Evolutionary conservation across 2,329 filamentous ascomycete species (phyloP), one percentile per base, ranked within the genome.

Genomic region (Didymella pomorum): DNA sequence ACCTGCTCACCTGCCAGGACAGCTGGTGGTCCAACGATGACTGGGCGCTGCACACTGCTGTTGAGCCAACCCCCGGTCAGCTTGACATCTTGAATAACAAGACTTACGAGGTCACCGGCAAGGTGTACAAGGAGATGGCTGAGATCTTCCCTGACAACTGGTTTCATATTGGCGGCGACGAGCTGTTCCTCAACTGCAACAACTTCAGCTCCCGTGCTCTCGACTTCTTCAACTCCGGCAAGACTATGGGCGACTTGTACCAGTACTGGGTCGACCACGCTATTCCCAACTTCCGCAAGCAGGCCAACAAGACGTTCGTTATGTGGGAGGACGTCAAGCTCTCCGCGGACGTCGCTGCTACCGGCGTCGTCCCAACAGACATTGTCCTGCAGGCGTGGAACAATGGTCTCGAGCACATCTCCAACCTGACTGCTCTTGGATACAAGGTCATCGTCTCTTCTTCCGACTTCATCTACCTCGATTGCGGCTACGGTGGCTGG

Each of bases 21-120:
- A 81, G 81, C 21, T 87, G 84, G 84, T 87, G 84, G 85, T 85
- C 82, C 35, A 87, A 87, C 68, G 85, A 87, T 57, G 72, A 78
- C 62, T 87, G 80, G 80, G 58, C 79, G 1, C 71, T 80, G 21
- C 83, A 86, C 64, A 86, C 85, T 2, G 84, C 81, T 54, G 82
- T 85, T 9, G 75, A 86, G 73, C 84, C 84, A 1, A 84, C 83
- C 65, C 84, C 84, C 0, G 84, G 84, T 20, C 83, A 86, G 61
- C 79, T 86, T 48, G 83, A 86, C 59, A 81, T 84, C 48, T 75
- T 85, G 57, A 82, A 85, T 71, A 78, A 82, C 75, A 81, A 82
- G 64, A 85, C 83, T 3, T 86, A 86, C 67, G 79, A 83, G 28
- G 80, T 84, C 2, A 80, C 86, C 1, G 71, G 75, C 16, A 81